Conservation (phyloP, 495 filamentous ascomycete genomes). For the Xylaria venustula region DNA sequence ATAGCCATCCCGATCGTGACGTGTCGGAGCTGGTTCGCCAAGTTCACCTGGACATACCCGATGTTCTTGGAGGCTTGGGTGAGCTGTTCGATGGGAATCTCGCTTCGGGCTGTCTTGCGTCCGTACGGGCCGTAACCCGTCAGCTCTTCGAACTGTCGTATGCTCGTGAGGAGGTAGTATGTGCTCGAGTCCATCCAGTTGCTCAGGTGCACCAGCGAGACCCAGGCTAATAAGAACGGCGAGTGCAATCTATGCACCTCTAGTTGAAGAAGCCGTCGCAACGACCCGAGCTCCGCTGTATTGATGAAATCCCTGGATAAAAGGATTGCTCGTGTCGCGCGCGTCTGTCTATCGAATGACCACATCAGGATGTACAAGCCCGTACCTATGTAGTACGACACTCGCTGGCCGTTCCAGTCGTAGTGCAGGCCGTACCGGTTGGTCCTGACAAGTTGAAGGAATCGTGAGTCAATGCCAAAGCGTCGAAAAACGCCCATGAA, state of each 20-base stretch:
- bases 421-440: constrained; percentile 3
- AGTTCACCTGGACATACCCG: not conserved
- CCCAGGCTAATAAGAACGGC: constrained; percentile 22
- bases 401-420: not conserved
- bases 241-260: constrained; percentile 7
- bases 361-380: constrained; percentile 26
- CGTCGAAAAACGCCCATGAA: not conserved
- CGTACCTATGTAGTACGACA: constrained; percentile 25
- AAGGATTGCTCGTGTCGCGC: constrained; percentile 17
- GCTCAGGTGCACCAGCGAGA: constrained; percentile 6
- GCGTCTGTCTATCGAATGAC: constrained; percentile 17
- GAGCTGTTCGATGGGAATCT: not conserved
- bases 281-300: constrained; percentile 10
- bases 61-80: not conserved
- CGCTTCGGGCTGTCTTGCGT: not conserved
- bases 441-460: constrained; percentile 2
- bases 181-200: constrained; percentile 16
- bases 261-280: constrained; percentile 18
- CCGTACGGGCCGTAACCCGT: constrained; percentile 5
- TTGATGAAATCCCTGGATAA: constrained; percentile 17
- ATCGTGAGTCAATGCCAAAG: not conserved
- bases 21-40: constrained; percentile 5
- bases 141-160: constrained; percentile 17
- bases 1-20: constrained; percentile 2
- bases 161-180: constrained; percentile 21